Evolutionary conservation across 2,329 filamentous ascomycete genomes (phyloP), one percentile per base, ranked within the genome.

Genomic region (Diaporthe sp.): DNA sequence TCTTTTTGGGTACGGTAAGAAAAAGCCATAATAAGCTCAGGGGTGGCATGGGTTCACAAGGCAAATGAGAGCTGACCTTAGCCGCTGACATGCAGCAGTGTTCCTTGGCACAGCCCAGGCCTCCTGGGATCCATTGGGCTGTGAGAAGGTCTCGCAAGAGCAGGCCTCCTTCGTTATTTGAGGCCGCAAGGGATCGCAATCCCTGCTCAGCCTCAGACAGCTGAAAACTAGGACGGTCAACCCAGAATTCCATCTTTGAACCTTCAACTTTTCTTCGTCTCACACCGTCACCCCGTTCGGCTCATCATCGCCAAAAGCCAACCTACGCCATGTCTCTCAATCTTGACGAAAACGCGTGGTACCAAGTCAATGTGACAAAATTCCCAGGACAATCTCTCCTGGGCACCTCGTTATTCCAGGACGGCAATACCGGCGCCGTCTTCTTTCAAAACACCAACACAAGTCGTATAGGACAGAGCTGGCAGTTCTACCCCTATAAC

Each of bases 401-500:
- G 2, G 73, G 68, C 31, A 74, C 73, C 9, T 28, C 61, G 9
- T 44, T 74, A 15, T 74, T 28, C 37, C 0, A 55, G 2, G 28
- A 71, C 19, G 65, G 65, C 22, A 34, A 42, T 1, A 75, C 73
- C 3, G 73, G 73, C 34, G n/a, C 57, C 15, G 37, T 75, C 4
- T 75, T 72, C 46, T 75, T 37, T 15, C 57, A 62, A 55, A 46
- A 62, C 22, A 75, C 73, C 13, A 72, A 75, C 68, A 67, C 73
- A 6, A 58, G 46, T 49, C 6, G 5, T 17, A 22, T 8, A 4
- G 73, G 67, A 5, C 73, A 75, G 15, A 51, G 37, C 10, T 75
- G 73, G 73, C 73, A 75, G n/a, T 65, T 75, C 58, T 75, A 19
- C 2, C 73, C 73, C 1, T 72, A 72, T 39, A 75, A 75, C 39